These are phyloP conservation scores for Hygrophila difformis DNA, from an alignment of 257 asterid species.

Conservation along the genomic window DNA sequence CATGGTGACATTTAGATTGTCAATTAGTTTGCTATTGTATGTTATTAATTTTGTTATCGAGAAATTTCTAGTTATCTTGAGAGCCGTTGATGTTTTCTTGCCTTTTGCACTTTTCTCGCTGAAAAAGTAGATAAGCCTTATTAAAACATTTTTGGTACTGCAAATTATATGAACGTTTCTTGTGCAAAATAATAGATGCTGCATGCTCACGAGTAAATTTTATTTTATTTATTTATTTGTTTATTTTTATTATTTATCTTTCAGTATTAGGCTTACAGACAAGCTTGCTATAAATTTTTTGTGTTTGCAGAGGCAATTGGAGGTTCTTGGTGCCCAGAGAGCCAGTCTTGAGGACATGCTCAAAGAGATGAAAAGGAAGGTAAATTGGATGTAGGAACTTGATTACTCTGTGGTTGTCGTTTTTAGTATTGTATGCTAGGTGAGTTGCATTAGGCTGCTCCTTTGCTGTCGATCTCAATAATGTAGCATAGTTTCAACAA, in stretches of 20 bases:
- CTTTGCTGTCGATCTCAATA: constrained; percentile 11
- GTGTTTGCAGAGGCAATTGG: constrained; percentile 84
- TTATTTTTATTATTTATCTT: not conserved
- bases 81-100: no score
- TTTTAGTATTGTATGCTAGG: constrained; percentile 2
- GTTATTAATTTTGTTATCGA: no score
- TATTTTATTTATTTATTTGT: not conserved
- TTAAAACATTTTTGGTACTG: no score
- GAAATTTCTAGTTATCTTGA: no score
- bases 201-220: no score
- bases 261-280: constrained; percentile 8
- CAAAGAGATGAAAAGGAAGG: constrained; percentile 99
- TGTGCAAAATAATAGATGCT: constrained; percentile 9
- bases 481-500: no score
- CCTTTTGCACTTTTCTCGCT: no score
- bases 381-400: constrained; percentile 20
- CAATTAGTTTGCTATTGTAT: constrained; percentile 3
- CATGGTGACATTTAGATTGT: constrained; percentile 8
- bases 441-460: not conserved
- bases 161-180: not conserved
- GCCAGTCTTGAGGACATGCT: constrained; percentile 99
- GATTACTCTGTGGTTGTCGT: constrained; percentile 1
- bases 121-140: constrained; percentile 8
- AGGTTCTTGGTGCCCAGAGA: constrained; percentile 92
- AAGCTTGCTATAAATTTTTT: constrained; percentile 11